Conservation (phyloP, 1,139 yeast species). For the Kazachstania sp. region DNA sequence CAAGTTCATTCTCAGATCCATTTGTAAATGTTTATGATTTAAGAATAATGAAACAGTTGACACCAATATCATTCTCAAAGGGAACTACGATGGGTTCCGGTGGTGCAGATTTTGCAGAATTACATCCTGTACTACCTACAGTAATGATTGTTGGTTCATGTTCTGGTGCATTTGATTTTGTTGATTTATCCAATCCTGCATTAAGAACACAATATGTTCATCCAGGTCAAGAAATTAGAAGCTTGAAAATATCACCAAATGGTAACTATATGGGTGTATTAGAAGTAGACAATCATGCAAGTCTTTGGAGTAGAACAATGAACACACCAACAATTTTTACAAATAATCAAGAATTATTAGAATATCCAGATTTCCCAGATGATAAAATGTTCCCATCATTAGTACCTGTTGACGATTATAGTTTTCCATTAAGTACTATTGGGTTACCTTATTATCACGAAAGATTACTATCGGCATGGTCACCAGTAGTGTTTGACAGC, state of each 20-base stretch:
- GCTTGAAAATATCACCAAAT: conserved; percentile 61
- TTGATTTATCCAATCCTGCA: conserved; percentile 74
- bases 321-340: conserved; percentile 30
- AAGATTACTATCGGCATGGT: conserved; percentile 73
- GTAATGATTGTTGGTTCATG: conserved; percentile 67
- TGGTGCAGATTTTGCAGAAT: conserved; percentile 76
- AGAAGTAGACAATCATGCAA: conserved; percentile 57
- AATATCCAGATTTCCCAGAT: conserved; percentile 32
- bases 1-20: conserved; percentile 57
- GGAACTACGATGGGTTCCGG: conserved; percentile 42
- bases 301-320: conserved; percentile 51
- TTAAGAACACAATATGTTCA: conserved; percentile 52
- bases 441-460: conserved; percentile 88
- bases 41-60: conserved; percentile 58
- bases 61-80: conserved; percentile 66
- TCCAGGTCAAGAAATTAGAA: conserved; percentile 44
- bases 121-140: conserved; percentile 83
- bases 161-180: conserved; percentile 75
- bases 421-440: conserved; percentile 54
- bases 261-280: conserved; percentile 72
- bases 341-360: conserved; percentile 32
- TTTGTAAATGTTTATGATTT: conserved; percentile 77
- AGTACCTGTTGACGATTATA: conserved; percentile 36
- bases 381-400: conserved; percentile 33
- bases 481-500: conserved; percentile 46